phyloP scores from a whole-genome alignment of 2,329 filamentous ascomycete species.

The Rhinocladiella mackenziei region DNA sequence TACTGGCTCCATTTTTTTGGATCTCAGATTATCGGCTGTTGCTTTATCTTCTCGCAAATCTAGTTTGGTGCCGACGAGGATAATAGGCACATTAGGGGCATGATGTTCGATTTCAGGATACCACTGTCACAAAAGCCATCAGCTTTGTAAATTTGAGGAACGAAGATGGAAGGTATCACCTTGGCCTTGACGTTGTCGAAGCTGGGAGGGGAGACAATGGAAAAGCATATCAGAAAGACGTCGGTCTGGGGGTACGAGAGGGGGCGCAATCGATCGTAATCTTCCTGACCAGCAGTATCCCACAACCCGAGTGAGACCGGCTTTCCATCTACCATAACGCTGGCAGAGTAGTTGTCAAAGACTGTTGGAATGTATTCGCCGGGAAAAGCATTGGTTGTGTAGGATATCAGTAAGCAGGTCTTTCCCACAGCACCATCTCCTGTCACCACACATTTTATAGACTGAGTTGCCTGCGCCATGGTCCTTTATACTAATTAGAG shows the following conservation, averaged over 20 bases:
- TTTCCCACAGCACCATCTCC: slow-evolving; percentile 99
- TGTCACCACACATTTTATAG: slow-evolving; percentile 84
- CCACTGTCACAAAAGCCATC: slow-evolving; percentile 60
- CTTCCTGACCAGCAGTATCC: slow-evolving; percentile 98
- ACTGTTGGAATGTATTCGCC: slow-evolving; percentile 99
- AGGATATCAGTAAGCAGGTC: slow-evolving; percentile 99
- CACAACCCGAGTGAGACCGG: slow-evolving; percentile 94
- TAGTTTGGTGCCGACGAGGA: slow-evolving; percentile 94
- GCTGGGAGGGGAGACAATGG: slow-evolving; percentile 92
- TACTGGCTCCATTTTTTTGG: slow-evolving; percentile 96
- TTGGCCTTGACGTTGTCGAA: slow-evolving; percentile 99
- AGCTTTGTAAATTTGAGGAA: slow-evolving; percentile 1
- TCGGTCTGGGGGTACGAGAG: slow-evolving; percentile 98
- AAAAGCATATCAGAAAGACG: slow-evolving; percentile 97
- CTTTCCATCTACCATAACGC: slow-evolving; percentile 98
- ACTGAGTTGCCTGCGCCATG: slow-evolving; percentile 28
- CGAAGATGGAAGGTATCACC: slow-evolving; percentile 49
- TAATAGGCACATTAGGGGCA: slow-evolving; percentile 90
- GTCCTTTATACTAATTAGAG: background rate
- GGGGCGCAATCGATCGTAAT: slow-evolving; percentile 91
- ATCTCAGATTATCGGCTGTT: slow-evolving; percentile 74
- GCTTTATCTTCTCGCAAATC: slow-evolving; percentile 85
- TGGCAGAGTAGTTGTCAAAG: slow-evolving; percentile 98
- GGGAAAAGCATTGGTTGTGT: slow-evolving; percentile 99
- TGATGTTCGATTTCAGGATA: slow-evolving; percentile 97